phyloP scores from a whole-genome alignment of 2,329 filamentous ascomycete species.

The Claviceps sp. region DNA sequence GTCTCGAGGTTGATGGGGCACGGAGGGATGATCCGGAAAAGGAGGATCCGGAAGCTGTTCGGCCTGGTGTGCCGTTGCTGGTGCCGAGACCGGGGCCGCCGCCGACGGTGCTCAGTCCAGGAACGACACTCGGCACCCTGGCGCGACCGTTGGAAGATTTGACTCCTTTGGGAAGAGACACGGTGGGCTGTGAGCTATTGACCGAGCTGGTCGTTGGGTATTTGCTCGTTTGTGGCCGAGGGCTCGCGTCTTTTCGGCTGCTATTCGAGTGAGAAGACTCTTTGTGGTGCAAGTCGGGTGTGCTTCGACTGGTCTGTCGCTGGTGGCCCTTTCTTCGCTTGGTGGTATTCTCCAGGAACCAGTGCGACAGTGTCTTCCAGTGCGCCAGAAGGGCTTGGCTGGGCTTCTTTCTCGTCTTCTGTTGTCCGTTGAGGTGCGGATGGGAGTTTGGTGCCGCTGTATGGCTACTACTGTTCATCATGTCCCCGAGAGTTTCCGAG shows the following conservation, averaged over 20 bases:
- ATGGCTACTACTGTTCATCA: constrained; percentile 9
- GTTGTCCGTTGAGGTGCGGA: constrained; percentile 14
- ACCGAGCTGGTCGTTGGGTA: constrained; percentile 29
- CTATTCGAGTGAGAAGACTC: constrained; percentile 25
- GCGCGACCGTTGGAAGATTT: constrained; percentile 35
- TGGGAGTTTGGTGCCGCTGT: constrained; percentile 10
- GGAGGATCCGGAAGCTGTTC: constrained; percentile 12
- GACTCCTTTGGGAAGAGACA: constrained; percentile 34
- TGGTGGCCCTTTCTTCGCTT: constrained; percentile 35
- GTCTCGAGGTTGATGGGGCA: constrained; percentile 16
- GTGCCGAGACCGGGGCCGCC: not conserved
- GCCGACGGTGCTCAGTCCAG: not conserved
- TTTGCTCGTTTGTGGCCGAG: constrained; percentile 48
- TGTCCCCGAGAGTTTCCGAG: constrained; percentile 30
- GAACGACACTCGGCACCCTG: constrained; percentile 14
- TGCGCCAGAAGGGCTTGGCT: constrained; percentile 46
- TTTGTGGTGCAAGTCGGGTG: constrained; percentile 43
- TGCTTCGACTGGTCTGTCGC: constrained; percentile 41
- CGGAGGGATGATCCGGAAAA: constrained; percentile 9
- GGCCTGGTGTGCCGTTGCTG: constrained; percentile 7
- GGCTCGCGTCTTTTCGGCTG: constrained; percentile 38
- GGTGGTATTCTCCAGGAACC: constrained; percentile 47
- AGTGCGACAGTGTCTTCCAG: constrained; percentile 52
- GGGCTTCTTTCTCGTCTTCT: constrained; percentile 41
- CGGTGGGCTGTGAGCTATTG: constrained; percentile 22